phyloP scores from a whole-genome alignment of 164 flowering plant genomes.

The Macadamia integrifolia region DNA sequence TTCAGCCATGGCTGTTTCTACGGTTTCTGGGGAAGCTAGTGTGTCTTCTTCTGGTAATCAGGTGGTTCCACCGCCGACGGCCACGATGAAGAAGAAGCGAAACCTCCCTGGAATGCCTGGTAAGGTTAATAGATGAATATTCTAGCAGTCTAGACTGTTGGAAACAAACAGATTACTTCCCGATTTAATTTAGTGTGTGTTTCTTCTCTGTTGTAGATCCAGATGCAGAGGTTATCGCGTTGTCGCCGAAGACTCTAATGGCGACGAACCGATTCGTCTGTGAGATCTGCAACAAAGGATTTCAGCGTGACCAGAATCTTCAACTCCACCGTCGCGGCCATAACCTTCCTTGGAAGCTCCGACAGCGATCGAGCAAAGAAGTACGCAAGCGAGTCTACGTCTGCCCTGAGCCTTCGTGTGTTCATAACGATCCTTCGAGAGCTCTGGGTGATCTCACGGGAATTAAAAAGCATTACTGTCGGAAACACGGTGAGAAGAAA shows the following conservation, averaged over 20 bases:
- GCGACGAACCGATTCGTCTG: slow-evolving; percentile 73
- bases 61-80: slow-evolving; percentile 9
- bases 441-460: slow-evolving; percentile 88
- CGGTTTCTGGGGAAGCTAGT: slow-evolving; percentile 48
- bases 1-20: slow-evolving; percentile 31
- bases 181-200: neutral
- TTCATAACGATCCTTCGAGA: slow-evolving; percentile 70
- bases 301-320: slow-evolving; percentile 69
- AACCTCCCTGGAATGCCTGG: slow-evolving; percentile 90
- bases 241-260: slow-evolving; percentile 61
- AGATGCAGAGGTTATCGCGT: slow-evolving; percentile 69
- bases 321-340: slow-evolving; percentile 76
- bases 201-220: slow-evolving; percentile 48
- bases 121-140: slow-evolving; percentile 9
- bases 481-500: slow-evolving; percentile 95
- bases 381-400: slow-evolving; percentile 62
- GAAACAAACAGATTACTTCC: neutral
- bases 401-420: slow-evolving; percentile 72
- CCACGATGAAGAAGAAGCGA: slow-evolving; percentile 49
- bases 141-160: neutral
- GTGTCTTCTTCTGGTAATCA: slow-evolving; percentile 33
- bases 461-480: slow-evolving; percentile 73
- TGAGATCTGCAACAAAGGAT: slow-evolving; percentile 78
- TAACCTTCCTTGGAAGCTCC: slow-evolving; percentile 72
- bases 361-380: slow-evolving; percentile 53